Evolutionary conservation across 495 filamentous ascomycete genomes (phyloP), one percentile per base, ranked within the genome.

Genomic region (Aspergillus haitiensis): DNA sequence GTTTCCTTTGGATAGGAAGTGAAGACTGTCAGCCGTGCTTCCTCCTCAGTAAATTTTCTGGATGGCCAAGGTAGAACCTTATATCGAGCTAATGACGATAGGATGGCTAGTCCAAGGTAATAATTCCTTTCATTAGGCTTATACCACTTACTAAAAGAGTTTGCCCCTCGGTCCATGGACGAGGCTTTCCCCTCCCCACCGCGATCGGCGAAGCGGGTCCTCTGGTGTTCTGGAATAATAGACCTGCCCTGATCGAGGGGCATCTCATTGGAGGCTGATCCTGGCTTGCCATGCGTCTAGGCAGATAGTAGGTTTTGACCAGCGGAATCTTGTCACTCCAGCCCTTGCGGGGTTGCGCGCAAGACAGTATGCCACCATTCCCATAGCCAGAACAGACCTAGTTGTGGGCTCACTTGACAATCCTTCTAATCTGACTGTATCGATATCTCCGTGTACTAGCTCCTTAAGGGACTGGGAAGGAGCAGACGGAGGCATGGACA

Each of bases 301-400:
- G n/a, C n/a, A n/a, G n/a, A n/a, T n/a, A n/a, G n/a, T 53, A 46
- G 49, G 27, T 53, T 49, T 13, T 44, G 27, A 15, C 32, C 21
- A 16, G 34, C 10, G 18, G 16, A 33, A 42, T 51, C 46, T 58
- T 51, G 16, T 37, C 32, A 6, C 32, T 33, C 31, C 46, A 21
- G 37, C 16, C n/a, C 56, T 56, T 59, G 56, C 37, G 56, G 48
- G 56, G 56, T 59, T 59, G 21, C 37, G 32, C 56, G n/a, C 39
- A 58, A 44, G 27, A 13, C 16, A 6, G 40, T 11, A 8, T 15
- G 18, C 34, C 44, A 47, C 15, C 46, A 21, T 27, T 6, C n/a
- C n/a, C n/a, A n/a, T n/a, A n/a, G n/a, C n/a, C n/a, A n/a, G n/a
- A n/a, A n/a, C n/a, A n/a, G n/a, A n/a, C n/a, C n/a, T n/a, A n/a